Percentiles rank a stretch among this genome's conserved stretches.
Evolutionary conservation across 306 rosid genomes (phyloP).

Genomic region (Trifolium pratense): DNA sequence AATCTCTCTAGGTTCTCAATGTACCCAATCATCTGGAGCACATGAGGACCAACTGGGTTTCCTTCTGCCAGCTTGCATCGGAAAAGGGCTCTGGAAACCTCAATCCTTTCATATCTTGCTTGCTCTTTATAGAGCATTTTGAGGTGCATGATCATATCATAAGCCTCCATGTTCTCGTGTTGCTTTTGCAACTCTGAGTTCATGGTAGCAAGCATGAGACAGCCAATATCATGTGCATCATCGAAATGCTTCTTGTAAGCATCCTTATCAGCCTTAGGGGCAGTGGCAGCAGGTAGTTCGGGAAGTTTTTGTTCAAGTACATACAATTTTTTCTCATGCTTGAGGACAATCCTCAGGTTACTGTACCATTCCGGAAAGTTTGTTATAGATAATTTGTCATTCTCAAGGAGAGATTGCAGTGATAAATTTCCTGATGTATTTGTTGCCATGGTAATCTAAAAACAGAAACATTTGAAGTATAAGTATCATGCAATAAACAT

Average conservation of each 20-base stretch:
- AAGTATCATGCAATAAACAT: background rate
- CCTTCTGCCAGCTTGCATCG: background rate
- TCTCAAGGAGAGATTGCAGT: background rate
- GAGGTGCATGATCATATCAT: background rate
- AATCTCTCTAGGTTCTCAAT: background rate
- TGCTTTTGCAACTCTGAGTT: background rate
- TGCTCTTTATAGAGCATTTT: background rate
- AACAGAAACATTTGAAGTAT: background rate
- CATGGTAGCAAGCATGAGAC: constrained; percentile 11
- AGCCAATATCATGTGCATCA: background rate
- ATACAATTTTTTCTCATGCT: background rate
- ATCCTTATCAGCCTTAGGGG: background rate
- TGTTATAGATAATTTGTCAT: background rate
- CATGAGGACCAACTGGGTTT: background rate
- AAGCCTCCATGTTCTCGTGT: background rate
- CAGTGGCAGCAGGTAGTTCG: background rate
- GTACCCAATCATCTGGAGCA: background rate
- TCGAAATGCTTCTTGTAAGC: background rate
- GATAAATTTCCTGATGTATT: background rate
- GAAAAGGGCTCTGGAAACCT: background rate
- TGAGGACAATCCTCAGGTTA: background rate
- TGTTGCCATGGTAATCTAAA: background rate
- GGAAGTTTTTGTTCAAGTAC: background rate
- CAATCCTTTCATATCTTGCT: background rate
- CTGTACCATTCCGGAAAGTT: background rate